Evolutionary conservation across 2,329 filamentous ascomycete genomes (phyloP).

Genomic region (Penicillium sp.): DNA sequence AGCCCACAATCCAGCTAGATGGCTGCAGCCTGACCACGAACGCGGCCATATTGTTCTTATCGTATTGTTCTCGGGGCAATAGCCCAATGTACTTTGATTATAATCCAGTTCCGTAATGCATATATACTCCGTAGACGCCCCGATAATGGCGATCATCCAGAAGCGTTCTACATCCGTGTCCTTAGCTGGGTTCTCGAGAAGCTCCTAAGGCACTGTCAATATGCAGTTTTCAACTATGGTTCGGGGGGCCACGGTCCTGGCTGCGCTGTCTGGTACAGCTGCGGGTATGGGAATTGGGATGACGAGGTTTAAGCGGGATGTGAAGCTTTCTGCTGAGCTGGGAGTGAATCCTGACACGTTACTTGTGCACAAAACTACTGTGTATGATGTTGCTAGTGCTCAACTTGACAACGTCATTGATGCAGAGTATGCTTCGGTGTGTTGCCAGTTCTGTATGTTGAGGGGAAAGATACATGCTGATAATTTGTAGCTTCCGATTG

Average conservation of each 20-base stretch:
- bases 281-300: neutral
- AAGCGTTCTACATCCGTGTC: neutral
- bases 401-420: neutral
- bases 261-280: slow-evolving; percentile 11
- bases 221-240: slow-evolving; percentile 11
- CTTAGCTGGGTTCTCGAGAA: neutral
- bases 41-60: slow-evolving; percentile 19
- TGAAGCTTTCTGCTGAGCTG: slow-evolving; percentile 20
- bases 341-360: slow-evolving; percentile 17
- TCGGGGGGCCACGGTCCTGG: slow-evolving; percentile 2
- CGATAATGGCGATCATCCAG: neutral
- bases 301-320: slow-evolving; percentile 12
- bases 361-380: slow-evolving; percentile 5
- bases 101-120: neutral
- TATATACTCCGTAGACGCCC: slow-evolving; percentile 7
- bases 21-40: slow-evolving; percentile 5
- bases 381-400: slow-evolving; percentile 1
- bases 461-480: neutral
- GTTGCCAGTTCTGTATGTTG: neutral
- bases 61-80: slow-evolving; percentile 11
- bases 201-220: neutral
- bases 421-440: slow-evolving; percentile 13
- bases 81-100: neutral
- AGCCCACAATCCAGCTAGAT: slow-evolving; percentile 6
- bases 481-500: slow-evolving; percentile 32